These are phyloP conservation scores for Lumnitzera littorea DNA, from an alignment of 345 rosid genomes.

Conservation along the genomic window DNA sequence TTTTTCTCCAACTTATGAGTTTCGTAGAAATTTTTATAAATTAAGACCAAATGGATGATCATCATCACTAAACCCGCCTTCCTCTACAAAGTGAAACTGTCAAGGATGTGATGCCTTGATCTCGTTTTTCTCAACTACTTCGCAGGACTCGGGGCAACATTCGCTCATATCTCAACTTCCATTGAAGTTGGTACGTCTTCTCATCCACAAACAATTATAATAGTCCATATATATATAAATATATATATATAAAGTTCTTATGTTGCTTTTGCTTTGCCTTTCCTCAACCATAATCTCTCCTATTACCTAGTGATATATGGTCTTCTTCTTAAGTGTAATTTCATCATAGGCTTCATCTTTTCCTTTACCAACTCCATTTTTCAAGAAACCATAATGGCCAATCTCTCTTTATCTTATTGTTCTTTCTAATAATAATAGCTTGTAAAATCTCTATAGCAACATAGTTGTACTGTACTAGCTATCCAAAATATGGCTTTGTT, in stretches of 20 bases:
- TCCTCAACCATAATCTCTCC: slow-evolving; percentile 7
- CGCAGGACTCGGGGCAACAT: slow-evolving; percentile 5
- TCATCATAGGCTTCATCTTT: too few species aligned
- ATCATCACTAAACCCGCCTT: neutral
- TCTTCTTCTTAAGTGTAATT: too few species aligned
- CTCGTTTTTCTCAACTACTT: slow-evolving; percentile 25
- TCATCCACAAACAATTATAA: neutral
- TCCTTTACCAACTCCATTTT: too few species aligned
- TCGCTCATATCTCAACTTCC: slow-evolving; percentile 23
- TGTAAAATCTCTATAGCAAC: neutral
- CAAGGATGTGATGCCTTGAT: slow-evolving; percentile 3
- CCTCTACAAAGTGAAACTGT: neutral
- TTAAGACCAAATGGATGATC: neutral
- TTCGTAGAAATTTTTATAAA: too few species aligned
- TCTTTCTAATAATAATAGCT: neutral
- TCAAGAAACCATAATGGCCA: neutral
- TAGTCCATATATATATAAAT: neutral
- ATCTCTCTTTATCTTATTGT: neutral
- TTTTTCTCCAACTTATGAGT: too few species aligned
- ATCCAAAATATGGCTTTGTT: slow-evolving; percentile 15
- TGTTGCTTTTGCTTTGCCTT: neutral
- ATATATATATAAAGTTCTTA: neutral
- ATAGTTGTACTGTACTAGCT: neutral
- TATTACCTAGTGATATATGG: neutral
- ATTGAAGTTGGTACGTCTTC: slow-evolving; percentile 6